A percentile compares a stretch with the other conserved stretches of the same genome.
phyloP scores from a whole-genome alignment of 2,329 filamentous ascomycete species.

The Trichoderma atrobrunneum region DNA sequence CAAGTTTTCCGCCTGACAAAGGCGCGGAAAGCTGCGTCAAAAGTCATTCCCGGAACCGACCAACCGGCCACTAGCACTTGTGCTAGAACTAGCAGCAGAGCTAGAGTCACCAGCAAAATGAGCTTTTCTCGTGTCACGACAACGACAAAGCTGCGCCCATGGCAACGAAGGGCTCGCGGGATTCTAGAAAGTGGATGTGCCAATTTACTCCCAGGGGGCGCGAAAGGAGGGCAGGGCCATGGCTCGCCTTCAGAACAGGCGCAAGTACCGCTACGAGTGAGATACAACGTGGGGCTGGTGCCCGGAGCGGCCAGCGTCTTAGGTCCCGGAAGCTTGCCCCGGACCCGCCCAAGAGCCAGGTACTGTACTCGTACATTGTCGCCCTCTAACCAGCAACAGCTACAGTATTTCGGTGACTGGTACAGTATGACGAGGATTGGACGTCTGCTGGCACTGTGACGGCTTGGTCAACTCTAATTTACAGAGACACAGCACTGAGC shows the following conservation, averaged over 20 bases:
- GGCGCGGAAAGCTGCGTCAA: not conserved
- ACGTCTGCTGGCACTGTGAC: not conserved
- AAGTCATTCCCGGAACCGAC: not conserved
- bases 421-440: not conserved
- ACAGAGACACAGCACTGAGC: not conserved
- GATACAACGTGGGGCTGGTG: constrained; percentile 18
- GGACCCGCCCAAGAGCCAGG: constrained; percentile 17
- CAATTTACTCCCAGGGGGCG: constrained; percentile 6
- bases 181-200: constrained; percentile 16
- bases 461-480: not conserved
- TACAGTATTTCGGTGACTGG: not conserved
- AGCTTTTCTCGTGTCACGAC: not conserved
- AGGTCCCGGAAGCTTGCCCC: constrained; percentile 21
- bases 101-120: not conserved
- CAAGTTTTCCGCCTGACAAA: not conserved
- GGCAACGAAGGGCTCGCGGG: not conserved
- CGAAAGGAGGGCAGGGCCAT: not conserved
- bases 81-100: not conserved
- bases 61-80: not conserved
- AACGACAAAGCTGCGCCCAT: not conserved
- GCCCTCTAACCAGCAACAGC: not conserved
- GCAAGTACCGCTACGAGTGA: not conserved
- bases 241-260: not conserved
- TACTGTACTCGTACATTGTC: not conserved
- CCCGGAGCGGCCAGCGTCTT: not conserved